Base-by-base conservation (phyloP, 148 eudicot species). In the Arctostaphylos glauca region DNA sequence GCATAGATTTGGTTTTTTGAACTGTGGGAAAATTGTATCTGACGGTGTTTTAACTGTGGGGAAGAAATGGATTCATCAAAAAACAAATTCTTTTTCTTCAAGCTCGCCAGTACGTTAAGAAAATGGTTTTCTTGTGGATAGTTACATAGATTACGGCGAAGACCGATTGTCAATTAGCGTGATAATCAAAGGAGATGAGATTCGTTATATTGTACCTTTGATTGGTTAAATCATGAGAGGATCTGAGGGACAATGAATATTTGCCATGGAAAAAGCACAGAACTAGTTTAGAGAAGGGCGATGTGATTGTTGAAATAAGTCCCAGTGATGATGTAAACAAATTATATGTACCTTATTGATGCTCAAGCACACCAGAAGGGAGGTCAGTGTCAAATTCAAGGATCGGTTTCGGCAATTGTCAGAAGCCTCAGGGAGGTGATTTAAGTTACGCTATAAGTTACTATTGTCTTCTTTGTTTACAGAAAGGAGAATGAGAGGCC, bases 371-470 rank as follows among this genome's bases (percentile, higher is more conserved):
- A 31, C 78, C 18, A 23, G 78, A 75, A 10, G 58, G 52, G 78
- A 50, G 55, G 56, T 79, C 81, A 46, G 3, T 67, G 59, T 31
- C 41, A 77, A 44, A 3, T 77, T 53, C 14, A 50, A 38, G 23
- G 67, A 68, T 38, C 23, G n/a, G 60, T 44, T 59, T 77, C 21
- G 25, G 68, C 55, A 68, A 43, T 55, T 77, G 41, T 58, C 15
- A 31, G 62, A 48, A 83, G 52, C 50, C 66, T 81, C 13, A n/a
- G 19, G 77, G 53, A 41, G 41, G 15, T n/a, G 70, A 43, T 59
- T 73, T 19, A 47, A 44, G 48, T 23, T 81, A 41, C 41, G n/a
- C 73, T 4, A 43, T 13, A 21, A 55, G 5, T 43, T 5, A 6
- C 54, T 78, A 10, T 47, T 62, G 6, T 25, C 46, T 62, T 10